phyloP scores from a whole-genome alignment of 495 filamentous ascomycete genomes.

The Hamigera avellanea region DNA sequence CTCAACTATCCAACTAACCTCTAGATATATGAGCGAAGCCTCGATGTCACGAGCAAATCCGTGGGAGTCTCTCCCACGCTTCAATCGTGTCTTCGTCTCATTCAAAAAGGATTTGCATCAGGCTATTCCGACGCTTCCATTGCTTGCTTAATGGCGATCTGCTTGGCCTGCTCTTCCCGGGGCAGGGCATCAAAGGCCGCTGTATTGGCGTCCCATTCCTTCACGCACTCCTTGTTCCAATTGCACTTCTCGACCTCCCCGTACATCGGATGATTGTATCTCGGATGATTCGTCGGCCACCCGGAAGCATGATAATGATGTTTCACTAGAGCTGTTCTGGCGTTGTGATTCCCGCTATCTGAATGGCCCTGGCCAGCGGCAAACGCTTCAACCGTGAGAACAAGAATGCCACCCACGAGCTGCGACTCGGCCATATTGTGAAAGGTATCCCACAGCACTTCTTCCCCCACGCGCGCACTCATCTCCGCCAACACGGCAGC shows the following conservation, averaged over 20 bases:
- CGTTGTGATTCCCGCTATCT: constrained; percentile 49
- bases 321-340: constrained; percentile 43
- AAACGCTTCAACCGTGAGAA: constrained; percentile 52
- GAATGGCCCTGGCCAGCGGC: constrained; percentile 56
- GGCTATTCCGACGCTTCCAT: no score
- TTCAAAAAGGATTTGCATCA: no score
- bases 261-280: constrained; percentile 47
- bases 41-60: no score
- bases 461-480: constrained; percentile 20
- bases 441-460: constrained; percentile 42
- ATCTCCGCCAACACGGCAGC: constrained; percentile 48
- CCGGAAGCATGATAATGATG: constrained; percentile 55
- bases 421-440: constrained; percentile 47
- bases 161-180: constrained; percentile 34
- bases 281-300: constrained; percentile 46
- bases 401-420: constrained; percentile 42
- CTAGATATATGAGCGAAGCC: no score
- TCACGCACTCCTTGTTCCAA: constrained; percentile 48
- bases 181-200: constrained; percentile 33
- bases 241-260: constrained; percentile 54
- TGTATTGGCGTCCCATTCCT: constrained; percentile 43
- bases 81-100: no score
- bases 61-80: no score
- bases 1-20: no score
- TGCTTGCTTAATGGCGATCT: constrained; percentile 30